Evolutionary conservation across 106 monocot genomes (phyloP).

Genomic region (Narthecium ossifragum): DNA sequence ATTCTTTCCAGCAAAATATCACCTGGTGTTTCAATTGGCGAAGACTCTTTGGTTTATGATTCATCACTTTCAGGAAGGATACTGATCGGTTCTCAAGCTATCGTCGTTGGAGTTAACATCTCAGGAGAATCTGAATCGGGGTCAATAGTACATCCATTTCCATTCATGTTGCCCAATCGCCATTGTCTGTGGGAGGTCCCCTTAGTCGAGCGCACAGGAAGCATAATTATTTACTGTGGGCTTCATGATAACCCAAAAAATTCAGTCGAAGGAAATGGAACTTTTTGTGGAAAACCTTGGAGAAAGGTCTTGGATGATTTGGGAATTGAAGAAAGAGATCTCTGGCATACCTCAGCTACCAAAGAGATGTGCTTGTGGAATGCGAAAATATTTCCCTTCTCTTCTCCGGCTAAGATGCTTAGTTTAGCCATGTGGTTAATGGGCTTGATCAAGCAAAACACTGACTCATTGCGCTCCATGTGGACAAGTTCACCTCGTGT

Average conservation of each 20-base stretch:
- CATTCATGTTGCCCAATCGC: constrained; percentile 61
- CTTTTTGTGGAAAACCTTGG: constrained; percentile 98
- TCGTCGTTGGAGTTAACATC: constrained; percentile 82
- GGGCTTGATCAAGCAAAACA: constrained; percentile 27
- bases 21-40: constrained; percentile 79
- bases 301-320: constrained; percentile 61
- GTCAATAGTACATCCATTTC: constrained; percentile 1
- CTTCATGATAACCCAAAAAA: constrained; percentile 92
- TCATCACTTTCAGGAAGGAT: constrained; percentile 78
- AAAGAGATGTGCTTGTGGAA: constrained; percentile 76
- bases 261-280: constrained; percentile 42
- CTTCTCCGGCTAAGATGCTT: constrained; percentile 58
- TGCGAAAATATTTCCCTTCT: constrained; percentile 71
- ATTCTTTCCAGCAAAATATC: constrained; percentile 89
- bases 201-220: constrained; percentile 38
- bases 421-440: constrained; percentile 79
- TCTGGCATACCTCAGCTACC: constrained; percentile 37
- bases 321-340: constrained; percentile 63
- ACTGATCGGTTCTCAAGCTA: constrained; percentile 80
- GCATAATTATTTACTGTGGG: constrained; percentile 71
- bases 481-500: constrained; percentile 75
- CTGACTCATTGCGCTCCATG: constrained; percentile 31
- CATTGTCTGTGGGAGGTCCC: constrained; percentile 98
- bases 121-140: constrained; percentile 13
- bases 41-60: constrained; percentile 90